Evolutionary conservation across 257 asterid species (phyloP).

Genomic region (Solanum ossicruentum): DNA sequence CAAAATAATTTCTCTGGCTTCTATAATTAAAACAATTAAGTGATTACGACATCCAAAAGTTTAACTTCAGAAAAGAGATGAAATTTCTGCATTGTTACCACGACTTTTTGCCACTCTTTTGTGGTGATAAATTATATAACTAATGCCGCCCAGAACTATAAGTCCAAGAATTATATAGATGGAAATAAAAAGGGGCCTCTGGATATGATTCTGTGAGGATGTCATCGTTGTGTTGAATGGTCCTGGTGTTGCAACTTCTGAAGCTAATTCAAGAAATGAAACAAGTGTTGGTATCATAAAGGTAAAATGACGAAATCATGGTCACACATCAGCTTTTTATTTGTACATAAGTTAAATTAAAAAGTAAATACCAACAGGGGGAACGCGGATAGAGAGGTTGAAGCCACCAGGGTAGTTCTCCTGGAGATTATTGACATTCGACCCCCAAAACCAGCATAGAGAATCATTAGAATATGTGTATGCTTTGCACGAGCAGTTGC

Average conservation of each 20-base stretch:
- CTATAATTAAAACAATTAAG: neutral
- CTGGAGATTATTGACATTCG: constrained; percentile 10
- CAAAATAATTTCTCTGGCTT: neutral
- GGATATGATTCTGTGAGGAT: neutral
- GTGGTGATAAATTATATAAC: constrained; percentile 9
- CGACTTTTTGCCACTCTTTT: neutral
- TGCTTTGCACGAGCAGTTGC: constrained; percentile 7
- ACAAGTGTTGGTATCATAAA: neutral
- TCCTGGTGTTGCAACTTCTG: neutral
- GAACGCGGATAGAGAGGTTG: constrained; percentile 7
- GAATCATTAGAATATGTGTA: neutral
- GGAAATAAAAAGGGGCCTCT: neutral
- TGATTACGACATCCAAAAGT: neutral
- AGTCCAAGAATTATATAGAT: constrained; percentile 7
- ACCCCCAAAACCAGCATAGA: constrained; percentile 12
- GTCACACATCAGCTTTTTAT: neutral
- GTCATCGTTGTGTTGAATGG: neutral
- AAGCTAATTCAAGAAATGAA: neutral
- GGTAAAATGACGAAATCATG: neutral
- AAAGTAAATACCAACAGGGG: constrained; percentile 4
- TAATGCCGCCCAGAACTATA: constrained; percentile 3
- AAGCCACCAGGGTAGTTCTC: neutral
- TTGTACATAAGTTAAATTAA: neutral
- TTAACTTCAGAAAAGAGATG: neutral
- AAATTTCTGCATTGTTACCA: constrained; percentile 4